phyloP scores from a whole-genome alignment of 805 yeast genomes.

The Nematodospora valgi region DNA sequence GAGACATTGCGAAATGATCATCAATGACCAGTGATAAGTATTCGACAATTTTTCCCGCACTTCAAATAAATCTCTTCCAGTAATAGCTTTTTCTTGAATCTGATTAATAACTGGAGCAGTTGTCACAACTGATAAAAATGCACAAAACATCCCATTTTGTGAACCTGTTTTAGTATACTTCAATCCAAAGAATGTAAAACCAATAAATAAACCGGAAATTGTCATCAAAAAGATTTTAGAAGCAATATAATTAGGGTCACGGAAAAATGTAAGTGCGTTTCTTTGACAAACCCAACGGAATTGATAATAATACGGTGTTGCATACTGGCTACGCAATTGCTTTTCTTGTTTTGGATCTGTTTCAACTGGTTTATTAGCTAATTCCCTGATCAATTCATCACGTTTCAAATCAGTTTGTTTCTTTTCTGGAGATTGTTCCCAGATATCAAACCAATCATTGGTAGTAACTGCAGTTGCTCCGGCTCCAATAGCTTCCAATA shows the following conservation, averaged over 20 bases:
- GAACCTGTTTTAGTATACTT: constrained; percentile 45
- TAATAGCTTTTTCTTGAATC: constrained; percentile 56
- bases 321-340: constrained; percentile 13
- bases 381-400: constrained; percentile 11
- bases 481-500: constrained; percentile 62
- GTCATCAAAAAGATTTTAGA: constrained; percentile 47
- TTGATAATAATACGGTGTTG: constrained; percentile 18
- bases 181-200: constrained; percentile 18
- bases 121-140: constrained; percentile 55
- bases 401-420: constrained; percentile 11
- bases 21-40: constrained; percentile 67
- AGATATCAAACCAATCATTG: constrained; percentile 62
- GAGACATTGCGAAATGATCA: constrained; percentile 51
- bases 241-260: constrained; percentile 39
- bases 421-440: constrained; percentile 38
- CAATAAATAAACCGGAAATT: constrained; percentile 42
- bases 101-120: constrained; percentile 61
- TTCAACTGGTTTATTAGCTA: neutral
- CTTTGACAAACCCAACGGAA: constrained; percentile 15
- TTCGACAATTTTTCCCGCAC: constrained; percentile 69
- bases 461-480: constrained; percentile 66
- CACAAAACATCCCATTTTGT: constrained; percentile 57
- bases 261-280: constrained; percentile 26
- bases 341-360: neutral
- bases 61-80: constrained; percentile 60